These are phyloP conservation scores for Macadamia integrifolia DNA, from an alignment of 164 flowering plant species.

Conservation along the genomic window DNA sequence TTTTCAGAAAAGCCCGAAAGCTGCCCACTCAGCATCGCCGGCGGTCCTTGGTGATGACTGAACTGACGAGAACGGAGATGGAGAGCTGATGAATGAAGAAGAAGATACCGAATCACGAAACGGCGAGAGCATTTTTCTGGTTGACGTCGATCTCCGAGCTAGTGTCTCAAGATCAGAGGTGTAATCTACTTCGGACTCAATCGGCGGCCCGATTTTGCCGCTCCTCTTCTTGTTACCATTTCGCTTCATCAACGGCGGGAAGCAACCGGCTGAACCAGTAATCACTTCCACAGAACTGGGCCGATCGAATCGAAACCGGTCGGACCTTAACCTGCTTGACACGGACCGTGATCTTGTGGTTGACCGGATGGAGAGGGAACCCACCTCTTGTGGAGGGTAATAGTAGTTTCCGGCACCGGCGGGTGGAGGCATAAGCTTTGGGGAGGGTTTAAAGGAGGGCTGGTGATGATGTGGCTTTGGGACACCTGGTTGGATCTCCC, in stretches of 20 bases:
- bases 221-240: constrained; percentile 18
- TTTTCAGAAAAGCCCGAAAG: constrained; percentile 45
- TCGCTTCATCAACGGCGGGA: constrained; percentile 24
- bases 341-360: constrained; percentile 21
- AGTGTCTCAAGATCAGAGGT: constrained; percentile 32
- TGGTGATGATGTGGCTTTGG: constrained; percentile 30
- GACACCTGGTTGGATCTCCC: constrained; percentile 76
- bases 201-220: constrained; percentile 7
- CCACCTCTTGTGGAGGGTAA: constrained; percentile 21
- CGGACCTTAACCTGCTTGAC: constrained; percentile 22
- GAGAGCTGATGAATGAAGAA: constrained; percentile 4
- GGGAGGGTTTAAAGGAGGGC: constrained; percentile 9
- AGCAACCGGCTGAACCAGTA: constrained; percentile 30
- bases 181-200: constrained; percentile 5
- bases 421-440: constrained; percentile 43
- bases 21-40: constrained; percentile 56
- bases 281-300: constrained; percentile 12
- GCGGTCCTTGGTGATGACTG: constrained; percentile 33
- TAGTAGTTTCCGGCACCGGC: constrained; percentile 15
- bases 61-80: constrained; percentile 3
- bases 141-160: constrained; percentile 44
- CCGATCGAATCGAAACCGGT: constrained; percentile 17
- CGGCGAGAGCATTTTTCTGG: constrained; percentile 39
- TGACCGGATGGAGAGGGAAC: constrained; percentile 28
- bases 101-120: constrained; percentile 27